Conservation (phyloP, 163 green algal species). For the Trebouxia gelatinosa region DNA sequence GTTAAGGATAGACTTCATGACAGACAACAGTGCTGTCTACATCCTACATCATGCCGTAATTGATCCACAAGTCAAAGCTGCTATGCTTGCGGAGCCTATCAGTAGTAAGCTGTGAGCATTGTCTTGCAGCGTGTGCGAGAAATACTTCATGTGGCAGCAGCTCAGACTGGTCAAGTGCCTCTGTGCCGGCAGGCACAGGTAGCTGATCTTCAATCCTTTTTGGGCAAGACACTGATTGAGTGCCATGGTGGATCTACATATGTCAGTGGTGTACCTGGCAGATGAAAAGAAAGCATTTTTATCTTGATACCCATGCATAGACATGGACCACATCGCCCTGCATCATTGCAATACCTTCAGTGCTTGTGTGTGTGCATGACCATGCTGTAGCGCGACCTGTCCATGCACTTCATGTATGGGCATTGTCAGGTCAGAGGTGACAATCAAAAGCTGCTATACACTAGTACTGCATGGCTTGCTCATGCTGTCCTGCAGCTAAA, state of each 20-base stretch:
- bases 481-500: no score
- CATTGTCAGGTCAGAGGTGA: no score
- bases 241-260: slow-evolving; percentile 42
- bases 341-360: background rate
- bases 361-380: background rate
- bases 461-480: no score
- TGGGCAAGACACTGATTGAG: slow-evolving; percentile 18
- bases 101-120: background rate
- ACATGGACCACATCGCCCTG: background rate
- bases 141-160: slow-evolving; percentile 28
- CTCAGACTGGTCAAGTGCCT: slow-evolving; percentile 22
- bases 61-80: no score
- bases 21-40: no score
- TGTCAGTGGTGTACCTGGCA: slow-evolving; percentile 52
- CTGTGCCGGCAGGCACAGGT: slow-evolving; percentile 48
- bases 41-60: no score
- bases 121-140: slow-evolving; percentile 44
- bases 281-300: slow-evolving; percentile 3
- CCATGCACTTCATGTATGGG: no score
- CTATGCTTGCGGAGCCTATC: background rate
- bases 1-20: no score
- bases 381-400: background rate
- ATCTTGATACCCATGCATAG: background rate
- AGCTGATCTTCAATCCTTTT: slow-evolving; percentile 25
- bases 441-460: no score